Base-by-base conservation (phyloP, 805 yeast genomes). In the Priceomyces medius region DNA sequence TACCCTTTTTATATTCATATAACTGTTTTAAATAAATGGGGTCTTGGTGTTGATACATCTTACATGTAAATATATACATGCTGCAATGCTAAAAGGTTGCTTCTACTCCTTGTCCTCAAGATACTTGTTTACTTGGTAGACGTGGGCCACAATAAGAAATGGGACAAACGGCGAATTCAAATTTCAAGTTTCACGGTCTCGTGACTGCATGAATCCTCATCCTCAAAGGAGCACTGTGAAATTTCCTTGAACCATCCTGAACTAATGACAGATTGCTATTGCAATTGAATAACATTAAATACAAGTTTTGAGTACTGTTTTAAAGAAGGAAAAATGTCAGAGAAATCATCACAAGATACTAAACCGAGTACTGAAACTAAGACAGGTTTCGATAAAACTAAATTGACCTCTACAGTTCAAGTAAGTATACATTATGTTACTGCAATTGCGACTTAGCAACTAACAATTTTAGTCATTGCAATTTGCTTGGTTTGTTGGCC, bases 401-500 rank as follows among this genome's bases (percentile, higher is more conserved):
- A 49, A 42, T 52, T 59, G 36, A 40, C 52, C 28, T 32, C 50
- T 16, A 50, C 59, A 10, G 53, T 60, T 24, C 46, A 57, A 41
- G 54, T 49, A 48, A 32, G 55, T 51, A 24, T 14, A 7, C 29
- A 26, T 6, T 26, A n/a, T 6, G 12, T n/a, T 26, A 10, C n/a
- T 14, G n/a, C 16, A 14, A 33, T n/a, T 19, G 13, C 29, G 29
- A 8, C 29, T 17, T 32, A 20, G 8, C 3, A 13, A 43, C 49
- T 49, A 42, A 48, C 46, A 27, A 34, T 31, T 7, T 12, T 38
- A 75, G 61, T 71, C 81, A 12, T 59, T 77, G 42, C 90, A 87
- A 62, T 85, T 85, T 51, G 81, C 79, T 4, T 89, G 96, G 96
- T 86, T 86, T 59, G 54, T 66, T 31, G 75, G 74, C 24, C 74